Base-by-base conservation (phyloP, 345 rosid genomes). In the Eucalyptus virginea region DNA sequence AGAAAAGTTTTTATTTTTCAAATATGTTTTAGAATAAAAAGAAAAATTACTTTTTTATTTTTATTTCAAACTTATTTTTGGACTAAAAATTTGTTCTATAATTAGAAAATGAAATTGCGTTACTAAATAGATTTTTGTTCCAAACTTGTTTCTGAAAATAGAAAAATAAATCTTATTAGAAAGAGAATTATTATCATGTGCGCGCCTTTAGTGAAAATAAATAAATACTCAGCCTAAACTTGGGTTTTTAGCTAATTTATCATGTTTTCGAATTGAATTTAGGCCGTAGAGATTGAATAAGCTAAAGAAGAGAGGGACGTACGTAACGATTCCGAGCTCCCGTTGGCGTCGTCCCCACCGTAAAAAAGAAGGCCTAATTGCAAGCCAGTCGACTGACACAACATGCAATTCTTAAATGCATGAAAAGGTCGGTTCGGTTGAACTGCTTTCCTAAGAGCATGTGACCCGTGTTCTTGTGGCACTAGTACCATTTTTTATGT, bases 41-140 rank as follows among this genome's bases (percentile, higher is more conserved):
- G 1, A 12, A 47, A 47, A 48, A 13, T 4, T 13, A 49, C 48
- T 13, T 16, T 51, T 51, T 52, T 18, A 18, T 18, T n/a, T n/a
- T n/a, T 4, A 52, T 52, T 52, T 52, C 11, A 52, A 52, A 52
- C 10, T 52, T 52, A 52, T 52, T 52, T 52, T 8, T 21, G 11
- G 2, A 52, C 58, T 21, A 52, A 21, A 19, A 3, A 1, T 7
- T 52, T 52, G 2, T 52, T 52, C 0, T 2, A 4, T 52, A 8
- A 52, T 52, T 52, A 52, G 5, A 8, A 52, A 52, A 52, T 21
- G 0, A 52, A 21, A 52, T n/a, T 21, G 11, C 1, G 1, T 52
- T 52, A 21, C 5, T 0, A 52, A 52, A 4, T 52, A 2, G 0
- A 21, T 21, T 52, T 52, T 52, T 21, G 1, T 52, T 52, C 0